Evolutionary conservation across 163 green algal species (phyloP).

Genomic region (Scenedesmus sp.): DNA sequence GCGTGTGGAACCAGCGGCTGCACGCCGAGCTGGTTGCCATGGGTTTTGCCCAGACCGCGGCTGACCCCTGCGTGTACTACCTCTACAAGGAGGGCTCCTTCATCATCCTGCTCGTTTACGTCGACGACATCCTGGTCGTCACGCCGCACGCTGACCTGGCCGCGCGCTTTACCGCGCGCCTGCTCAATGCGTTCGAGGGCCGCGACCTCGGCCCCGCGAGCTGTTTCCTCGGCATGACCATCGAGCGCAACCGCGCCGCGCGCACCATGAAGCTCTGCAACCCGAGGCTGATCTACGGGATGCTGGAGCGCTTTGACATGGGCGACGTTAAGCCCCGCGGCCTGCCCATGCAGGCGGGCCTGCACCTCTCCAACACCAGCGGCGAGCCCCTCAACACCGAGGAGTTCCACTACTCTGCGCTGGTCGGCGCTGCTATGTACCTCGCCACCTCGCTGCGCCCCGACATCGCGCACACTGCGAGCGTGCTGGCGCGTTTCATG

Average conservation of each 20-base stretch:
- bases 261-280: constrained; percentile 6
- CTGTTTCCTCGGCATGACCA: constrained; percentile 47
- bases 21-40: not conserved
- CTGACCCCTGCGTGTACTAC: constrained; percentile 49
- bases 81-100: not conserved
- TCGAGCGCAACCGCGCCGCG: constrained; percentile 15
- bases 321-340: not conserved
- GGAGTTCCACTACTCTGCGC: constrained; percentile 31
- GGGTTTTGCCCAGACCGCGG: constrained; percentile 33
- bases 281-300: constrained; percentile 10
- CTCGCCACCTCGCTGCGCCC: constrained; percentile 48
- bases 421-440: constrained; percentile 54
- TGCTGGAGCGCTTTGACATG: constrained; percentile 29
- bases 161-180: not conserved
- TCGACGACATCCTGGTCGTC: constrained; percentile 53
- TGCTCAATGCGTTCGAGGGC: not conserved
- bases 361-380: constrained; percentile 3
- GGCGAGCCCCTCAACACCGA: constrained; percentile 26
- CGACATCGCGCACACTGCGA: constrained; percentile 48
- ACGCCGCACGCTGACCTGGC: not conserved
- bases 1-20: constrained; percentile 32
- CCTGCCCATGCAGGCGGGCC: constrained; percentile 1
- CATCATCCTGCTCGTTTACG: constrained; percentile 45
- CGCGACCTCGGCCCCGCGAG: constrained; percentile 36
- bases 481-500: constrained; percentile 49